phyloP scores from a whole-genome alignment of 805 yeast species.

The Ogataea nitratoaversa region DNA sequence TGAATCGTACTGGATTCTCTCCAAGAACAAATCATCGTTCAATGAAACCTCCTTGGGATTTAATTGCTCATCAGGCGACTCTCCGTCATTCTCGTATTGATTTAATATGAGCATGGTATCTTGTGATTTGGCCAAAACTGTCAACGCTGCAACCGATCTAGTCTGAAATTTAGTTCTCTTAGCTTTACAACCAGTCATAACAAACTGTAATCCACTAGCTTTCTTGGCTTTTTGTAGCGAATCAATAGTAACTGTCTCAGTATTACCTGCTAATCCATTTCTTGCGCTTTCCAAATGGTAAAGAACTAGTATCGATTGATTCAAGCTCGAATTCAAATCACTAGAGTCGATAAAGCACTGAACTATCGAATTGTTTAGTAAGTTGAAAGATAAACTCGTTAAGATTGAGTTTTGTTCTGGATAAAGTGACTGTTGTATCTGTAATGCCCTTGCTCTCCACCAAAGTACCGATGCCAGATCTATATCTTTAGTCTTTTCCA shows the following conservation, averaged over 20 bases:
- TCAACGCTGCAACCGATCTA: slow-evolving; percentile 64
- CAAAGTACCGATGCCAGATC: slow-evolving; percentile 50
- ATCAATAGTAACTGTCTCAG: slow-evolving; percentile 58
- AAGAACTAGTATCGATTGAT: slow-evolving; percentile 36
- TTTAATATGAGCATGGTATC: slow-evolving; percentile 19
- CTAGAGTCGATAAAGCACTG: slow-evolving; percentile 30
- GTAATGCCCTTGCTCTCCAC: slow-evolving; percentile 74
- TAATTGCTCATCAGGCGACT: slow-evolving; percentile 12
- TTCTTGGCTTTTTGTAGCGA: slow-evolving; percentile 52
- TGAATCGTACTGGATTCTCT: slow-evolving; percentile 66
- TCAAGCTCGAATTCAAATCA: slow-evolving; percentile 25
- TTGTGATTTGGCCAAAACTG: slow-evolving; percentile 65
- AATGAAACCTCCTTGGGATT: slow-evolving; percentile 57
- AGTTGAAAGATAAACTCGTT: slow-evolving; percentile 37
- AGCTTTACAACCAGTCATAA: slow-evolving; percentile 85
- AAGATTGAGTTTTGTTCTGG: slow-evolving; percentile 51
- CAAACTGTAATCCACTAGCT: slow-evolving; percentile 55
- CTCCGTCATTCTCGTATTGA: neutral
- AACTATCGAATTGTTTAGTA: slow-evolving; percentile 34
- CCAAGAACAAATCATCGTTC: slow-evolving; percentile 74
- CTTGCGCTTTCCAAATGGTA: slow-evolving; percentile 69
- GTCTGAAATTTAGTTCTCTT: slow-evolving; percentile 81
- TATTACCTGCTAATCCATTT: slow-evolving; percentile 53
- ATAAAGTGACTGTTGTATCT: slow-evolving; percentile 58
- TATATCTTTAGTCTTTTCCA: slow-evolving; percentile 25